Evolutionary conservation across 2,329 filamentous ascomycete species (phyloP).

Genomic region (Phoma sp.): DNA sequence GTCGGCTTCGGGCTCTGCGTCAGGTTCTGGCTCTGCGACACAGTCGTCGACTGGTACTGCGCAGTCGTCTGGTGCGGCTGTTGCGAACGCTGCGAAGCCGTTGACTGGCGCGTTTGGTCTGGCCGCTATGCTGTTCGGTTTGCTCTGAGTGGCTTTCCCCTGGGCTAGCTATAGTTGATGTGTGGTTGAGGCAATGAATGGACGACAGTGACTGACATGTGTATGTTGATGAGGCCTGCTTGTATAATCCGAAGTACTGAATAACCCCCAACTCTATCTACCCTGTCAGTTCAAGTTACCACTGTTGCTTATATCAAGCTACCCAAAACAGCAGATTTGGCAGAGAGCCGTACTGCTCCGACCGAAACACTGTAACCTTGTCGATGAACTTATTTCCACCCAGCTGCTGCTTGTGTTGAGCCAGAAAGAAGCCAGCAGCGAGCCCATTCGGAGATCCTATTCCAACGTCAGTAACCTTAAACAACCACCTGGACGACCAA

Average conservation of each 20-base stretch:
- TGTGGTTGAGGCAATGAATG: too few relatives aligned
- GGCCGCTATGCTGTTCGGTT: constrained; percentile 8
- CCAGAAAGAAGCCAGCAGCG: constrained; percentile 16
- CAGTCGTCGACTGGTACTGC: constrained; percentile 7
- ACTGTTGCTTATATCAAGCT: neutral
- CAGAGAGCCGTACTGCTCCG: constrained; percentile 1
- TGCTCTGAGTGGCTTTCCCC: too few relatives aligned
- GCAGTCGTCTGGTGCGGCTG: constrained; percentile 9
- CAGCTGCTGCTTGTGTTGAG: constrained; percentile 20
- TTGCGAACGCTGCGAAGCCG: constrained; percentile 9
- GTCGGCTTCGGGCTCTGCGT: constrained; percentile 3
- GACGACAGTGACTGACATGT: neutral
- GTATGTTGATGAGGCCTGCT: neutral
- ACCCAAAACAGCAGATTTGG: constrained; percentile 4
- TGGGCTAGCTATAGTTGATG: neutral
- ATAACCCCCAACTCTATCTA: neutral
- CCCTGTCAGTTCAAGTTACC: neutral
- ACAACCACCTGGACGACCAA: neutral
- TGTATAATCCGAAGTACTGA: neutral
- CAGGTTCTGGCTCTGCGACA: constrained; percentile 1
- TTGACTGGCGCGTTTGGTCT: constrained; percentile 13
- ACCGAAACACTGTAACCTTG: constrained; percentile 17
- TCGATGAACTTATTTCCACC: constrained; percentile 7
- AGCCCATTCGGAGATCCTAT: constrained; percentile 17
- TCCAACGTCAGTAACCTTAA: neutral